Conservation (phyloP, 108 stramenopile genomes). For the Nitzschia sp. region DNA sequence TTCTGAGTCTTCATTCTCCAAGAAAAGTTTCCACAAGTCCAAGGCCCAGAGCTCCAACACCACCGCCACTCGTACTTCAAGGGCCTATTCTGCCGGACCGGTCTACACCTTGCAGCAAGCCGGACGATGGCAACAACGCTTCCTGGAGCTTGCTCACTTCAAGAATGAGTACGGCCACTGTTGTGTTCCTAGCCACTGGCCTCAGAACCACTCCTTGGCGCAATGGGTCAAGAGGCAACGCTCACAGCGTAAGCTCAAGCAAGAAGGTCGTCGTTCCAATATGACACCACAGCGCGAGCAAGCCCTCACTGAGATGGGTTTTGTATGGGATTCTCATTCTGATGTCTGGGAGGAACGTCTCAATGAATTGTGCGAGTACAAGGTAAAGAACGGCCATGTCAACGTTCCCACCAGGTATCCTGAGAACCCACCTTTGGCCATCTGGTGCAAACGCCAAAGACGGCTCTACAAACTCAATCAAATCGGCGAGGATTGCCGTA, state of each 20-base stretch:
- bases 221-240: constrained; percentile 35
- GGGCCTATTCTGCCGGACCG: neutral
- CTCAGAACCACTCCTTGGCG: constrained; percentile 14
- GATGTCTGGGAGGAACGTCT: constrained; percentile 20
- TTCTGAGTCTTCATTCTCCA: no score
- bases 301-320: constrained; percentile 14
- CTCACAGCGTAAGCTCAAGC: constrained; percentile 18
- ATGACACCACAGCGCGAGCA: constrained; percentile 2
- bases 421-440: constrained; percentile 23
- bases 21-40: no score
- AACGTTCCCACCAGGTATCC: constrained; percentile 28
- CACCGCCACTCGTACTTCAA: no score
- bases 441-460: constrained; percentile 30
- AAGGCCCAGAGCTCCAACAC: no score
- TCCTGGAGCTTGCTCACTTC: constrained; percentile 14
- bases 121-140: constrained; percentile 17
- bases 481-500: no score
- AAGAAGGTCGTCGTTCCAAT: neutral
- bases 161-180: constrained; percentile 26
- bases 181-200: constrained; percentile 15
- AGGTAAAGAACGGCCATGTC: constrained; percentile 23
- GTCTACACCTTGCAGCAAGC: neutral
- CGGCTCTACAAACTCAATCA: no score
- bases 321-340: constrained; percentile 26
- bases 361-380: constrained; percentile 21